Conservation (phyloP, 305 asterid species). For the Fraxinus albicans region DNA sequence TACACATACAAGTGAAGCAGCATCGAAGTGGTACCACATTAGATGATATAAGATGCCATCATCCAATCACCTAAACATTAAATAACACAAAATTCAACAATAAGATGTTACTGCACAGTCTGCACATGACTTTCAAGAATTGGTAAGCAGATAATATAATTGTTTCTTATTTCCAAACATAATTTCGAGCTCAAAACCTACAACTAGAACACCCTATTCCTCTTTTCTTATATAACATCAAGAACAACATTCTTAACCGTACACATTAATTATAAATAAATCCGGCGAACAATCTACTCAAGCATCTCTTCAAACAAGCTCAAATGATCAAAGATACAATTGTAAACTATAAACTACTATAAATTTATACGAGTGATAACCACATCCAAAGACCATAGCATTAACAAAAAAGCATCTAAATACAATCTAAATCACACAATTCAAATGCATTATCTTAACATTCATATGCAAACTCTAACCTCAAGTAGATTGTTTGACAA, state of each 20-base stretch:
- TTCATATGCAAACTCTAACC: conserved; percentile 41
- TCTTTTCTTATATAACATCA: neutral
- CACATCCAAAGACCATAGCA: neutral
- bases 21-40: neutral
- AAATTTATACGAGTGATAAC: neutral
- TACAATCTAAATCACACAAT: neutral
- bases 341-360: neutral
- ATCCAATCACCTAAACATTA: neutral
- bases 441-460: neutral
- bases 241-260: neutral
- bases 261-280: neutral
- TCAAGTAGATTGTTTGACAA: conserved; percentile 69
- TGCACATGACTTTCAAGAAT: neutral
- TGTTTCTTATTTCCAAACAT: neutral
- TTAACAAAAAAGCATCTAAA: neutral
- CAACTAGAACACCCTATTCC: neutral
- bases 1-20: neutral
- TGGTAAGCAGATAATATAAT: neutral
- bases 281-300: neutral
- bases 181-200: neutral
- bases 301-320: conserved; percentile 1
- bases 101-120: neutral
- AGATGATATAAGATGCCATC: neutral
- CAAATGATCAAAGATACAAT: conserved; percentile 3
- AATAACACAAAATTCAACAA: neutral